Base-by-base conservation (phyloP, 495 filamentous ascomycete species). In the Chaetomium fimeti region DNA sequence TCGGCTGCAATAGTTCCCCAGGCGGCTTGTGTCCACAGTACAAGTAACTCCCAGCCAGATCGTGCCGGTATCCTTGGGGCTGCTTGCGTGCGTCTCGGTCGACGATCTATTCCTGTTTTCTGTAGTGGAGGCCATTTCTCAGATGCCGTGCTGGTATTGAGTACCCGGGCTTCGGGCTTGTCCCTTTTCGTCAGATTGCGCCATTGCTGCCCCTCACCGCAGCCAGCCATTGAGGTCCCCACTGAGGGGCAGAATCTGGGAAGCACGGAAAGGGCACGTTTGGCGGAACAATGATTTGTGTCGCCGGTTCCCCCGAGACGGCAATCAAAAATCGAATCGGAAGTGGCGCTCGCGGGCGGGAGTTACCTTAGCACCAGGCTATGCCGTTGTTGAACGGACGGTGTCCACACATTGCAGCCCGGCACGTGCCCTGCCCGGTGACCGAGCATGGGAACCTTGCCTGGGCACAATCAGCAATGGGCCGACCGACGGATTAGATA, bases 131-230 rank as follows among this genome's bases (percentile, higher is more conserved):
- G 18, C 12, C 15, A 1, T 61, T 59, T 65, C 27, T 25, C 60
- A 61, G 48, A 59, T 59, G 56, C 63, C 62, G 61, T 45, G 6
- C 36, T 32, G 47, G 72, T 74, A 74, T 63, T 56, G 12, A 8
- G 49, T 68, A 72, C 32, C 32, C 8, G 32, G 32, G 3, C 71
- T 45, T 65, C 32, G 64, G 62, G 52, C 65, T 64, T 65, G 62
- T 57, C 28, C 55, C 61, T 57, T 55, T 43, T 61, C 42, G 61
- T 61, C 57, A 68, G 66, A 75, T 75, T 75, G 72, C 72, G 71
- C 71, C 66, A 75, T 75, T 57, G 64, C 69, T 65, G 62, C 70
- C 72, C 63, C 57, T 67, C 70, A 64, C 65, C 62, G 57, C 64
- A 49, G 40, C 69, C 61, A 55, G 59, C 68, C 58, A 69, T 71